A percentile compares a stretch with the other conserved stretches of the same genome.
Conservation (phyloP, 305 asterid species). For the Fraxinus albicans region DNA sequence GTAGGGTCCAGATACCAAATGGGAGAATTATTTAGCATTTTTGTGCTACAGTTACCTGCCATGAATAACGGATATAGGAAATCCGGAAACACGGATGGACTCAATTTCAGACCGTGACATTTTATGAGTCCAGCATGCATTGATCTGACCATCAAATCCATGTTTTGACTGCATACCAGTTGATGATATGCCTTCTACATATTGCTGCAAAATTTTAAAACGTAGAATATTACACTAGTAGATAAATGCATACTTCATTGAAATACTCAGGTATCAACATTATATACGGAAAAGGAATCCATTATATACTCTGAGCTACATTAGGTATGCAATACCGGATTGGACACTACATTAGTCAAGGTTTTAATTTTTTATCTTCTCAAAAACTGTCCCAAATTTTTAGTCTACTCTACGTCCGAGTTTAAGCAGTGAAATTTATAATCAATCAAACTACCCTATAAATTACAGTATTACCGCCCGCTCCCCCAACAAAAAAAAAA, state of each 20-base stretch:
- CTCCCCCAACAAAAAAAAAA: too few relatives aligned
- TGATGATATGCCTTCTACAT: slow-evolving; percentile 78
- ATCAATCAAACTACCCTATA: not conserved
- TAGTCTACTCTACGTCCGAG: not conserved
- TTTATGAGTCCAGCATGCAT: slow-evolving; percentile 96
- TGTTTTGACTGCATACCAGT: slow-evolving; percentile 85
- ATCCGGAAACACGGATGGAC: slow-evolving; percentile 61
- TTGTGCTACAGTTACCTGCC: slow-evolving; percentile 78
- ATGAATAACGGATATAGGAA: slow-evolving; percentile 83
- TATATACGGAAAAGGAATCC: not conserved
- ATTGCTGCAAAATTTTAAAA: slow-evolving; percentile 61
- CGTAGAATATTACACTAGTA: not conserved
- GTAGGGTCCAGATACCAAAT: slow-evolving; percentile 2
- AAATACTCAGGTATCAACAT: not conserved
- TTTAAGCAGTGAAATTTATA: not conserved
- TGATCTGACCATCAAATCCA: slow-evolving; percentile 92
- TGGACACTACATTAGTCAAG: not conserved
- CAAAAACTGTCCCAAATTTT: not conserved
- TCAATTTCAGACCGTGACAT: slow-evolving; percentile 60
- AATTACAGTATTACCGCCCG: too few relatives aligned
- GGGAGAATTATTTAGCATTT: not conserved
- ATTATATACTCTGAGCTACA: not conserved
- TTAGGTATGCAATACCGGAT: not conserved
- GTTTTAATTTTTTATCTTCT: not conserved
- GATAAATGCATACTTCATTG: not conserved